These are phyloP conservation scores for Metschnikowia lochheadii DNA, from an alignment of 805 yeast species.

Conservation along the genomic window DNA sequence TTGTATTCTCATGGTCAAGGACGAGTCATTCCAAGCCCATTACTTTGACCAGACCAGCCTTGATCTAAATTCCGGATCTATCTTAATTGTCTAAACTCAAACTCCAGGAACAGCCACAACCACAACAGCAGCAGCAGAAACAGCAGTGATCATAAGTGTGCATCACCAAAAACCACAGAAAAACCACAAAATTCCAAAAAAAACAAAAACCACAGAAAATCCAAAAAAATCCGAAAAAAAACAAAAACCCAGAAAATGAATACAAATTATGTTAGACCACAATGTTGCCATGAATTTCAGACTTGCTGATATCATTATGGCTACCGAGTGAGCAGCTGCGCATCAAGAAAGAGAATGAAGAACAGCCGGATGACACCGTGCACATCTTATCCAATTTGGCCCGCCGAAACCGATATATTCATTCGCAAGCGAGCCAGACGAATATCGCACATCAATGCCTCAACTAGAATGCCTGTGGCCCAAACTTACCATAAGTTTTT, in stretches of 20 bases:
- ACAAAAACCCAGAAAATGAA: not conserved
- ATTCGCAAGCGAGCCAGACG: too few species aligned
- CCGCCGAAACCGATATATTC: too few species aligned
- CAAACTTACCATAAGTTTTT: not conserved
- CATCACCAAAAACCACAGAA: constrained; percentile 2
- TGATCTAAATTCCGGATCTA: too few species aligned
- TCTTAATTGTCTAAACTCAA: too few species aligned
- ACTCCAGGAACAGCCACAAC: too few species aligned
- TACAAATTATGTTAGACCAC: not conserved
- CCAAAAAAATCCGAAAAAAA: constrained; percentile 6
- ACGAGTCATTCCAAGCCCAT: too few species aligned
- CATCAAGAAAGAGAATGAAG: not conserved
- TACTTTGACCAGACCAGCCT: too few species aligned
- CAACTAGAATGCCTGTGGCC: not conserved
- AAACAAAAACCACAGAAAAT: too few species aligned
- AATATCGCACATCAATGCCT: not conserved
- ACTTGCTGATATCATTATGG: not conserved
- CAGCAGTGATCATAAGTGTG: constrained; percentile 3
- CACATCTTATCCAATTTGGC: too few species aligned
- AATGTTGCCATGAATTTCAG: not conserved
- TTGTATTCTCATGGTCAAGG: too few species aligned
- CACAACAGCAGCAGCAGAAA: constrained; percentile 17
- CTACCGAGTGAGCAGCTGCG: not conserved
- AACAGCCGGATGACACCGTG: not conserved
- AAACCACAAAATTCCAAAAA: too few species aligned